Percentiles rank a stretch among this genome's conserved stretches.
Conservation (phyloP, 2,329 filamentous ascomycete species). For the Zalaria obscura region DNA sequence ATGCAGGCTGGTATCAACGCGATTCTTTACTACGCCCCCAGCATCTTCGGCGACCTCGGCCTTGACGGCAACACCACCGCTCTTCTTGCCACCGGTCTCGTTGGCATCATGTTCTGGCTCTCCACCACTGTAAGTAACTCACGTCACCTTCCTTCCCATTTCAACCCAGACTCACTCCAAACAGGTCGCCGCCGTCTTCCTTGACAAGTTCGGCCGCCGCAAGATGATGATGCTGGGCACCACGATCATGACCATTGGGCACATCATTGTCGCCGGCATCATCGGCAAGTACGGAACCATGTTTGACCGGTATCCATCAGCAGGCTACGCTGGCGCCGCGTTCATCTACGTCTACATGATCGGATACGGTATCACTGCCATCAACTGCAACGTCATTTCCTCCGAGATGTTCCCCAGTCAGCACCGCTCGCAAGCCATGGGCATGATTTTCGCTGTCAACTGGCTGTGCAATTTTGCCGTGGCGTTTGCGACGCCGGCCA, state of each 20-base stretch:
- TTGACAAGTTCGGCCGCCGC: constrained; percentile 49
- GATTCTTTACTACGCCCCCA: constrained; percentile 32
- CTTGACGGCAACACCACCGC: constrained; percentile 30
- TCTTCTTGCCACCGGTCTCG: constrained; percentile 52
- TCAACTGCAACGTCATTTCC: too few species aligned
- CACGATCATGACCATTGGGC: constrained; percentile 55
- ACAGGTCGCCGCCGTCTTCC: constrained; percentile 40
- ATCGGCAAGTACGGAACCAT: constrained; percentile 44
- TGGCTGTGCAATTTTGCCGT: too few species aligned
- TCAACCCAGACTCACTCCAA: too few species aligned
- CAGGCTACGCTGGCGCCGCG: constrained; percentile 48
- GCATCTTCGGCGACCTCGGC: constrained; percentile 32
- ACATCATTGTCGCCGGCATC: constrained; percentile 56
- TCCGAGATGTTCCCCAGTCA: too few species aligned
- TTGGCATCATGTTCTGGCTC: constrained; percentile 54
- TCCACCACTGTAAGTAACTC: constrained; percentile 39
- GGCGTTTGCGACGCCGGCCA: too few species aligned
- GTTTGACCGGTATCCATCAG: constrained; percentile 41
- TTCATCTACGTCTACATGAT: constrained; percentile 44
- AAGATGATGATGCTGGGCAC: constrained; percentile 48
- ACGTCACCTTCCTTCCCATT: too few species aligned
- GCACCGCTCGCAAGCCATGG: too few species aligned
- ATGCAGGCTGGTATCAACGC: constrained; percentile 26
- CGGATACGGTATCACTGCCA: too few species aligned
- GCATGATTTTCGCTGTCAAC: too few species aligned